These are phyloP conservation scores for Paraphaeosphaeria minitans DNA, from an alignment of 2,329 filamentous ascomycete genomes.

Conservation along the genomic window DNA sequence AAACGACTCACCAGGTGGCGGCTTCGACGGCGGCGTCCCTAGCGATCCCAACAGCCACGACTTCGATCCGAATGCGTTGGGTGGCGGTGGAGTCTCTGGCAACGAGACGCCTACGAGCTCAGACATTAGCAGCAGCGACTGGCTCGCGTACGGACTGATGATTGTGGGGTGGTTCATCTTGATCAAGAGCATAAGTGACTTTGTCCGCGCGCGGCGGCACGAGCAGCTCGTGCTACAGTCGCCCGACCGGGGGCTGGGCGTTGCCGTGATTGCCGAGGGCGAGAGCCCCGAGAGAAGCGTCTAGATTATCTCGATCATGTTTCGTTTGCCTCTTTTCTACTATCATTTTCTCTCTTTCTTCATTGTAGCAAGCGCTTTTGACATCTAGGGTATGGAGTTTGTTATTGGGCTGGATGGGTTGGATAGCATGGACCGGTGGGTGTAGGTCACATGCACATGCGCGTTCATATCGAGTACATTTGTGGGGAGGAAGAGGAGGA, in stretches of 20 bases:
- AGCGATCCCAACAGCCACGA: slow-evolving; percentile 88
- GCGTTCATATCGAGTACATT: not conserved
- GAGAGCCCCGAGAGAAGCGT: slow-evolving; percentile 73
- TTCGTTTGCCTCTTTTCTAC: not conserved
- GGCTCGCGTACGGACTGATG: slow-evolving; percentile 92
- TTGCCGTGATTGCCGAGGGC: slow-evolving; percentile 85
- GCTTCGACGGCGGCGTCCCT: slow-evolving; percentile 65
- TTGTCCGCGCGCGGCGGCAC: slow-evolving; percentile 82
- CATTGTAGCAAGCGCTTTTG: slow-evolving; percentile 1
- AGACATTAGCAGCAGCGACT: slow-evolving; percentile 76
- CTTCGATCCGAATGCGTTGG: slow-evolving; percentile 76
- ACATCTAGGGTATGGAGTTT: not conserved
- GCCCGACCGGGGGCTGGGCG: slow-evolving; percentile 82
- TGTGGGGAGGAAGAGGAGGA: not conserved
- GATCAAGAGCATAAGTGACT: slow-evolving; percentile 91
- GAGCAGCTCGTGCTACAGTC: slow-evolving; percentile 93
- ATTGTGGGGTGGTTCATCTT: slow-evolving; percentile 98
- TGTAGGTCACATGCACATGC: not conserved
- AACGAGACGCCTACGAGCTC: slow-evolving; percentile 46
- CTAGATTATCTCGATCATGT: slow-evolving; percentile 24
- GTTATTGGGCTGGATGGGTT: not conserved
- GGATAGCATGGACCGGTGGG: not conserved
- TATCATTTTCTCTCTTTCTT: not conserved
- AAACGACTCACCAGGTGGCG: slow-evolving; percentile 56
- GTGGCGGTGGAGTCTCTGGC: slow-evolving; percentile 33